These are phyloP conservation scores for Cercospora zeina DNA, from an alignment of 2,329 filamentous ascomycete genomes.

Conservation along the genomic window DNA sequence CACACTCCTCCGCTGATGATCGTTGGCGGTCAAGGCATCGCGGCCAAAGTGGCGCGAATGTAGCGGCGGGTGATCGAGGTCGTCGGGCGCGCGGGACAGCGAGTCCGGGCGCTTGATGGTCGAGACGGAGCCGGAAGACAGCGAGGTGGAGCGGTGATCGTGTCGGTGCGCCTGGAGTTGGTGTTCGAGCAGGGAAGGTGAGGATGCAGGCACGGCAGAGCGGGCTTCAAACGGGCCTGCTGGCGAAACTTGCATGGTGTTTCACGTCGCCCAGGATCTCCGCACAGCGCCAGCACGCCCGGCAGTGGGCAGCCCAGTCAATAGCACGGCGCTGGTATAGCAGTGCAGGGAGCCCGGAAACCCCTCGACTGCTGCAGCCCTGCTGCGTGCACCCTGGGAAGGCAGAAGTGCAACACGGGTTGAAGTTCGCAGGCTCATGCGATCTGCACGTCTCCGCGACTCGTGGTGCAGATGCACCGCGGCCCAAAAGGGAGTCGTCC, in stretches of 20 bases:
- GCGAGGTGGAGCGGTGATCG: conserved; percentile 45
- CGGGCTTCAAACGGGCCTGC: conserved; percentile 22
- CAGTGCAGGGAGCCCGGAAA: not conserved
- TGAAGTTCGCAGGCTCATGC: conserved; percentile 17
- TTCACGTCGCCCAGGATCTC: conserved; percentile 16
- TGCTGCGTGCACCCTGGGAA: conserved; percentile 7
- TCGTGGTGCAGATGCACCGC: conserved; percentile 18
- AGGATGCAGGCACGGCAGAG: conserved; percentile 12
- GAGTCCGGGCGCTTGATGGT: conserved; percentile 47
- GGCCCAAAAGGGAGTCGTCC: conserved; percentile 13
- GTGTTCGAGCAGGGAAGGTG: conserved; percentile 18
- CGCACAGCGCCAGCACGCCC: not conserved
- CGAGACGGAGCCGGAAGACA: conserved; percentile 47
- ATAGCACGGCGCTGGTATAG: conserved; percentile 10
- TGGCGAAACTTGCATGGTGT: conserved; percentile 25
- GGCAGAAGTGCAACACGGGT: not conserved
- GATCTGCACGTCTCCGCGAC: conserved; percentile 17
- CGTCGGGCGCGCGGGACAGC: conserved; percentile 30
- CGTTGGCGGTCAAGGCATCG: conserved; percentile 25
- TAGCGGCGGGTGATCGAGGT: conserved; percentile 2
- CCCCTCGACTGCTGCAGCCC: conserved; percentile 15
- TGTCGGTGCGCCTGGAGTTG: conserved; percentile 18
- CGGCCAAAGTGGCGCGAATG: conserved; percentile 28
- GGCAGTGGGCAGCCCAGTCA: not conserved
- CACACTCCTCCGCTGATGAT: conserved; percentile 43